phyloP scores from a whole-genome alignment of 352 stramenopile species.

The Phytophthora pinifolia region DNA sequence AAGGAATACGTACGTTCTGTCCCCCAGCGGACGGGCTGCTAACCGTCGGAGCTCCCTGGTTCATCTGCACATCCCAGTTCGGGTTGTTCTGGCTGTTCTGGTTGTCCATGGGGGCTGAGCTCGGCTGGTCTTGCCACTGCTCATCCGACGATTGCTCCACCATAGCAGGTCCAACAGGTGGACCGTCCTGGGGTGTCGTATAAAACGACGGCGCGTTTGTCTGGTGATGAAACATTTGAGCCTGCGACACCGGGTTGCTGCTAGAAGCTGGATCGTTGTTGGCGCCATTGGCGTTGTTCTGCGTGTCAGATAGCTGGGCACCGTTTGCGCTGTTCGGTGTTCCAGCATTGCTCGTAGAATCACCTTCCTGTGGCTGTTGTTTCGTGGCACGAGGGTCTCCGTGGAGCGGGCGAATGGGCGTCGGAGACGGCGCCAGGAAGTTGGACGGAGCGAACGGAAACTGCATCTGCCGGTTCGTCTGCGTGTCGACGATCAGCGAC shows the following conservation, averaged over 20 bases:
- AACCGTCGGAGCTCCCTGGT: constrained; percentile 11
- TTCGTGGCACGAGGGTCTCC: constrained; percentile 58
- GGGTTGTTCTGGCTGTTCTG: constrained; percentile 28
- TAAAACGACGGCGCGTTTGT: constrained; percentile 65
- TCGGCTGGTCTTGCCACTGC: constrained; percentile 37
- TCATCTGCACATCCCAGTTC: constrained; percentile 31
- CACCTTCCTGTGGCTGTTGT: constrained; percentile 21
- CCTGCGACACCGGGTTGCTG: constrained; percentile 36
- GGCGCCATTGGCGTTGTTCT: constrained; percentile 15
- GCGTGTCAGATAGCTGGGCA: not conserved
- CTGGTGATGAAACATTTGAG: constrained; percentile 63
- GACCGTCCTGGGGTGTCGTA: constrained; percentile 44
- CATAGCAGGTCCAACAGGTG: constrained; percentile 35
- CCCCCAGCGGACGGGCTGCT: constrained; percentile 15
- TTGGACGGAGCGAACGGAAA: constrained; percentile 63
- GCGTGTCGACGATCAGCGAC: constrained; percentile 19
- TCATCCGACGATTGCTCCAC: constrained; percentile 42
- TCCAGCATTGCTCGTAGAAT: constrained; percentile 1
- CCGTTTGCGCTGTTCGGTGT: constrained; percentile 5
- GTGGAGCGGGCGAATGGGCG: constrained; percentile 70
- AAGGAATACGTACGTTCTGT: constrained; percentile 25
- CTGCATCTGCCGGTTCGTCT: constrained; percentile 34
- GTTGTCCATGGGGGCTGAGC: constrained; percentile 17
- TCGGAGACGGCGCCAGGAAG: constrained; percentile 66
- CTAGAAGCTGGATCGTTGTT: constrained; percentile 6